A percentile compares a stretch with the other conserved stretches of the same genome.
These are phyloP conservation scores for Galerina marginata DNA, from an alignment of 768 basidiomycete genomes.

Conservation along the genomic window DNA sequence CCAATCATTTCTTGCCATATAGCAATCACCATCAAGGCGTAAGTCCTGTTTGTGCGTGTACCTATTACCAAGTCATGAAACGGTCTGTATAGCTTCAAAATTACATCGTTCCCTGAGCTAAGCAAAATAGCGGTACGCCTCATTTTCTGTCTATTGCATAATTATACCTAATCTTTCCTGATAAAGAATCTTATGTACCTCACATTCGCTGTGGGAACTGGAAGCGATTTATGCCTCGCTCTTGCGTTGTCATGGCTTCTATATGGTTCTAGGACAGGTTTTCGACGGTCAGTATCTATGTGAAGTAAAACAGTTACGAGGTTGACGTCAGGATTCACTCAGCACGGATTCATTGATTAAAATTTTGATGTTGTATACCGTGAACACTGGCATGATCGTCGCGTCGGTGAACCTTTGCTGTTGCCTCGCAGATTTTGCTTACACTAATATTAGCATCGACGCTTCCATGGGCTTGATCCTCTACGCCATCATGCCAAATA, in stretches of 20 bases:
- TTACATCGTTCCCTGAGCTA: constrained; percentile 43
- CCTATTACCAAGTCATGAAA: background rate
- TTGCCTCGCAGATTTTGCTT: background rate
- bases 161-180: background rate
- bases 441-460: constrained; percentile 41
- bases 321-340: background rate
- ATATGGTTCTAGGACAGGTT: constrained; percentile 54
- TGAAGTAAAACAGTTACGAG: background rate
- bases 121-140: constrained; percentile 42
- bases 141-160: background rate
- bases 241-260: constrained; percentile 54
- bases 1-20: background rate
- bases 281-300: constrained; percentile 40
- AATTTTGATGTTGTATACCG: constrained; percentile 52
- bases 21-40: constrained; percentile 64
- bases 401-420: constrained; percentile 38
- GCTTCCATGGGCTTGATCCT: constrained; percentile 50
- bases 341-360: constrained; percentile 59
- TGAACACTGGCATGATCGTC: constrained; percentile 58
- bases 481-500: constrained; percentile 58
- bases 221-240: constrained; percentile 57
- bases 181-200: constrained; percentile 54
- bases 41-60: constrained; percentile 20
- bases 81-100: constrained; percentile 38
- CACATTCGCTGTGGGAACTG: constrained; percentile 54